A percentile compares a stretch with the other conserved stretches of the same genome.
phyloP scores from a whole-genome alignment of 306 rosid genomes.

The Boehmeria nivea region DNA sequence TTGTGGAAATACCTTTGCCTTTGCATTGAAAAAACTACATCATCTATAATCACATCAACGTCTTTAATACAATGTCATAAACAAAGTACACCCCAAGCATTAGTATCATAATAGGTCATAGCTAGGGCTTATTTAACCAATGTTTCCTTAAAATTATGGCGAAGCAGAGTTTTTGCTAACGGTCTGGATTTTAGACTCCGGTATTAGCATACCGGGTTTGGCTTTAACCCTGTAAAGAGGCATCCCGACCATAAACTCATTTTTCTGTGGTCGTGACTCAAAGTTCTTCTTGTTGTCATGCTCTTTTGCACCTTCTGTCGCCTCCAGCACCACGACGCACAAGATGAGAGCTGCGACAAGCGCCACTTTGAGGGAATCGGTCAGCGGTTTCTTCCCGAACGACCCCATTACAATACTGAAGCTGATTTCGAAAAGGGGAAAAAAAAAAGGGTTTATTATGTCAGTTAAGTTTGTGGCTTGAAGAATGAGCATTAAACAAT shows the following conservation, averaged over 20 bases:
- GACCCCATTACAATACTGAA: neutral
- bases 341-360: neutral
- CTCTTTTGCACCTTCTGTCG: neutral
- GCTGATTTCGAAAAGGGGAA: neutral
- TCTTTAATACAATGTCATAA: no score
- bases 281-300: neutral
- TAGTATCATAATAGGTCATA: no score
- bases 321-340: neutral
- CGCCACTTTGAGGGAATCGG: neutral
- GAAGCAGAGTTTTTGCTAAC: neutral
- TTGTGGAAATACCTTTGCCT: no score
- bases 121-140: no score
- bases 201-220: conserved; percentile 14
- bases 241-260: conserved; percentile 12
- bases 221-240: conserved; percentile 26
- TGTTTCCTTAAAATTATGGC: neutral
- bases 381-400: neutral
- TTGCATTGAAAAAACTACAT: no score
- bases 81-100: no score
- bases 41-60: no score
- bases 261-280: neutral
- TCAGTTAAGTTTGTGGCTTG: neutral
- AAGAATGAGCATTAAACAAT: neutral
- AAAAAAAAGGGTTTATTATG: neutral
- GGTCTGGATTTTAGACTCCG: conserved; percentile 12